Evolutionary conservation across 139 green algal species (phyloP), one percentile per base, ranked within the genome.

Genomic region (Nannochloris sp.): DNA sequence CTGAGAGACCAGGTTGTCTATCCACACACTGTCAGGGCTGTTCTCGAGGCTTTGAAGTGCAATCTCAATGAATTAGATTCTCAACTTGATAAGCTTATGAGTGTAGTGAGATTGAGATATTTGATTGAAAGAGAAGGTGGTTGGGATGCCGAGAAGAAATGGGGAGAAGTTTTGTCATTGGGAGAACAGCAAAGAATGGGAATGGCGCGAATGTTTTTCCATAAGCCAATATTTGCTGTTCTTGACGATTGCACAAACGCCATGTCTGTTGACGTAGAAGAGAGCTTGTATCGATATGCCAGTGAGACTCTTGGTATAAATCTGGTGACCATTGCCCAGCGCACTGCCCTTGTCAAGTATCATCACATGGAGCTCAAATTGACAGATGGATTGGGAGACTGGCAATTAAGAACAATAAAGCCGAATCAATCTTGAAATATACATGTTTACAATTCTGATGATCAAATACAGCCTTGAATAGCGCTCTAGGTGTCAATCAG

Each of bases 211-310:
- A 69, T 91, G 14, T 91, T 91, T 65, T 91, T 82, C 75, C 84
- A 90, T 56, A 44, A 50, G 14, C 84, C 84, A 10, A 63, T 61
- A 14, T 90, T 81, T 49, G 80, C 66, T 2, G 65, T 91, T 10
- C 64, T 91, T 46, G 84, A 91, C 45, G 83, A 91, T 65, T 89
- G 83, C 75, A 91, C 84, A 29, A 91, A 89, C 59, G 84, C 83
- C 2, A 89, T 76, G 20, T 85, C 48, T 36, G 77, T 87, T 51
- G 83, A 90, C 40, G 70, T 89, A 36, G 83, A 90, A 68, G 79
- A 87, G 70, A 48, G 50, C 0, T 71, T 90, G 53, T 90, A 89
- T 65, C 25, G 44, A 37, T 65, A 79, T 29, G 73, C 73, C 13
- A 48, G 43, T 26, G 25, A 23, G 6, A 23, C n/a, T 28, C 66